Conservation (phyloP, 1,284 basidiomycete species). For the Moesziomyces sp. region DNA sequence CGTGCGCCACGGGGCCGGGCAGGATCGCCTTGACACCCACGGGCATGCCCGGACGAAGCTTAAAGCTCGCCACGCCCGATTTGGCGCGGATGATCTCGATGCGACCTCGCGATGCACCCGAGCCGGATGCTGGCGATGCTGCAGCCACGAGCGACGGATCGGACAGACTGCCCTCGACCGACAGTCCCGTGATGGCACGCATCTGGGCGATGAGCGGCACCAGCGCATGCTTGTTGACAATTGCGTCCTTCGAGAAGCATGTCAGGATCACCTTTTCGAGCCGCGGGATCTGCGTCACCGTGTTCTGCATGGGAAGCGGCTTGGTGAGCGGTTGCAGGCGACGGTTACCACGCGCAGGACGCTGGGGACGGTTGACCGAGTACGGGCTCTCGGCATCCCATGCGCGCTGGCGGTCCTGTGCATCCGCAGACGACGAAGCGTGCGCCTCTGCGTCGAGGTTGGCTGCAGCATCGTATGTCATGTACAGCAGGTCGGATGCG, state of each 20-base stretch:
- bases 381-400: slow-evolving; percentile 85
- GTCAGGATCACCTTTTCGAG: slow-evolving; percentile 80
- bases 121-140: background rate
- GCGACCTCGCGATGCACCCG: slow-evolving; percentile 35
- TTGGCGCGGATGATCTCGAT: slow-evolving; percentile 83
- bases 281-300: slow-evolving; percentile 70
- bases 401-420: slow-evolving; percentile 70
- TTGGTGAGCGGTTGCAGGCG: slow-evolving; percentile 52
- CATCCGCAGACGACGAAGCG: slow-evolving; percentile 15
- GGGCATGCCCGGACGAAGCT: slow-evolving; percentile 82
- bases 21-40: slow-evolving; percentile 89
- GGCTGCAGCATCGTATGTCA: slow-evolving; percentile 77
- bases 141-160: slow-evolving; percentile 42
- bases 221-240: slow-evolving; percentile 80
- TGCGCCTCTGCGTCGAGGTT: slow-evolving; percentile 17
- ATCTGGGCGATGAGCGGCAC: slow-evolving; percentile 86
- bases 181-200: slow-evolving; percentile 87
- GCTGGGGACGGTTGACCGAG: slow-evolving; percentile 77
- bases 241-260: slow-evolving; percentile 70
- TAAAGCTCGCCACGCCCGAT: slow-evolving; percentile 85
- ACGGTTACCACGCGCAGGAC: slow-evolving; percentile 75
- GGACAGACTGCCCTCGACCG: slow-evolving; percentile 66
- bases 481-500: slow-evolving; percentile 89
- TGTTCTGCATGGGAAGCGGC: slow-evolving; percentile 36
- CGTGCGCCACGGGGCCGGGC: slow-evolving; percentile 89